Evolutionary conservation across 2,329 filamentous ascomycete genomes (phyloP).

Genomic region (Diaporthe eres): DNA sequence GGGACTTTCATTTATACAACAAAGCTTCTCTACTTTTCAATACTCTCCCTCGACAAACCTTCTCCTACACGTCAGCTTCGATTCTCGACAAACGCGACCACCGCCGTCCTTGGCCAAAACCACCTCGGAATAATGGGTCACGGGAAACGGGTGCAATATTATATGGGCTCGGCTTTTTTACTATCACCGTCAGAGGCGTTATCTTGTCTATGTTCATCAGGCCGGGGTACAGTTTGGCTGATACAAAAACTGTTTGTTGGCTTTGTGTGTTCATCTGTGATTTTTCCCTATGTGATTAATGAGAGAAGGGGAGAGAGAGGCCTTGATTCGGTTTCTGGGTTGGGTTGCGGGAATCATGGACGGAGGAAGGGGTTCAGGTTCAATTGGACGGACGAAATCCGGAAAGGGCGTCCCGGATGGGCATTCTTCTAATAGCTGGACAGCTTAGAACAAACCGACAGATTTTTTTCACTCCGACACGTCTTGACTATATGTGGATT

Average conservation of each 20-base stretch:
- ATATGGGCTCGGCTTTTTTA: constrained; percentile 34
- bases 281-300: constrained; percentile 38
- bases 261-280: constrained; percentile 10
- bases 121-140: constrained; percentile 26
- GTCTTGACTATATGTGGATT: background rate
- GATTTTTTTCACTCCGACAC: background rate
- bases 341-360: constrained; percentile 16
- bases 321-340: background rate
- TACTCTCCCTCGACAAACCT: constrained; percentile 34
- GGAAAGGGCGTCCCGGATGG: constrained; percentile 26
- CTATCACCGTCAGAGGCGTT: constrained; percentile 35
- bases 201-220: constrained; percentile 24
- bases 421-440: constrained; percentile 27
- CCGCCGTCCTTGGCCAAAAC: background rate
- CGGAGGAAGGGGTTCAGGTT: constrained; percentile 11
- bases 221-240: constrained; percentile 33
- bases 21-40: constrained; percentile 28
- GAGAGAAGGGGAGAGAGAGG: background rate
- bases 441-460: constrained; percentile 32
- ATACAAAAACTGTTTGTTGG: constrained; percentile 39
- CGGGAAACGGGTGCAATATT: constrained; percentile 35
- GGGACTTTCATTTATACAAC: constrained; percentile 31
- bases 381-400: constrained; percentile 24
- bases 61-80: constrained; percentile 33
- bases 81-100: constrained; percentile 38